Evolutionary conservation across 208 protist genomes (phyloP), one percentile per base, ranked within the genome.

Genomic region (Leishmania turanica): DNA sequence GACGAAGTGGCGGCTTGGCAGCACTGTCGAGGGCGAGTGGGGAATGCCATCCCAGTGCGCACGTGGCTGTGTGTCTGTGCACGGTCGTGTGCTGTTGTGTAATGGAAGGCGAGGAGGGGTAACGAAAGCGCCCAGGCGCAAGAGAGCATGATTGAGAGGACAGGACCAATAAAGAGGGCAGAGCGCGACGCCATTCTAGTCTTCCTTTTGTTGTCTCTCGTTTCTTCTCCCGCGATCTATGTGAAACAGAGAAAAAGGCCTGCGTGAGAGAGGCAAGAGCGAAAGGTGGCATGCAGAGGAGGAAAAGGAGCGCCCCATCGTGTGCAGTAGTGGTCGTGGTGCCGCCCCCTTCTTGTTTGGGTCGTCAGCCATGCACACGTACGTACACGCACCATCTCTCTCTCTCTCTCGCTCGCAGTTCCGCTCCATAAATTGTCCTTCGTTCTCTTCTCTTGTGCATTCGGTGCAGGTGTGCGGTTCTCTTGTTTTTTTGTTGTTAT

Each of bases 391-490:
- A 54, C 66, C 64, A 37, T 42, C 34, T 47, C 66, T 54, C 45
- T 73, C 69, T 73, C 69, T 73, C 34, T 47, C 66, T 54, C 45
- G 54, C 69, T 73, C 69, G 69, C 69, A 54, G 45, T 7, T 73
- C 45, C 4, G 69, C 40, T 73, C 69, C 45, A 53, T 54, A 51
- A 51, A 15, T 37, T 51, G 24, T 31, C n/a, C 27, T n/a, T 27
- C 40, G 21, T 73, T 73, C 9, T 73, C 45, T 34, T 73, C 42
- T 73, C 45, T 9, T 53, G n/a, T 54, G 42, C 47, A 8, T 24
- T 9, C 7, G 37, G 69, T 37, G 45, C 13, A 6, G 37, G 68
- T 49, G n/a, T 54, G 51, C 19, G 31, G 24, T 21, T 75, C 1
- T 75, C 34, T 70, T 65, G 49, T 70, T 37, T 74, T 31, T 64